Evolutionary conservation across 495 filamentous ascomycete species (phyloP), one percentile per base, ranked within the genome.

Genomic region (Talaromyces proteolyticus): DNA sequence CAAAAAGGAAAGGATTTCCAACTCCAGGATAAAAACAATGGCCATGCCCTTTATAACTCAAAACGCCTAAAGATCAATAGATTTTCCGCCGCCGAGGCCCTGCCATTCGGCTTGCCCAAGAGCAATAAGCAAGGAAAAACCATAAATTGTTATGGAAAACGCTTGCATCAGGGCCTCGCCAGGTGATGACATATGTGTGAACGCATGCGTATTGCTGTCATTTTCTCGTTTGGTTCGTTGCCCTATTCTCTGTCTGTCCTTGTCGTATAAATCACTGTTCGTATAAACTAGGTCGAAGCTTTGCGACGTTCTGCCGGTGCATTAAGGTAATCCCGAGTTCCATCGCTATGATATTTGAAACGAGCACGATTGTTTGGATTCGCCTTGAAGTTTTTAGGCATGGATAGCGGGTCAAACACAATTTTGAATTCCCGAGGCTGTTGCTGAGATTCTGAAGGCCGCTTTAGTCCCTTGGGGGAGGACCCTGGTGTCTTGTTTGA

Each of bases 331-430:
- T 22, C 14, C n/a, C 52, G 23, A 3, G 49, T 49, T 8, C 61
- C 61, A 16, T 26, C 14, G 1, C 19, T 7, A 25, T 48, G 47
- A 34, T 47, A 18, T 25, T 49, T n/a, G 51, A 54, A 67, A 19
- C 60, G 52, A 37, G 42, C 57, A 42, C 63, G 59, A 17, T 63
- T 66, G 8, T 60, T 50, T 3, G 62, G 62, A 22, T 67, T 64
- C 37, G 54, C 54, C 16, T 55, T 47, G 40, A 65, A 64, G 3
- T 47, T 19, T n/a, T 16, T 8, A 12, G 63, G 59, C 5, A 57
- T 48, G 4, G 29, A 47, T 3, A 37, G 23, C 1, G 58, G 44
- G 25, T 51, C 22, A 12, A 57, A 58, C 6, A 48, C 39, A 23
- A 59, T 55, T 1, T n/a, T 16, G 17, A 47, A n/a, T n/a, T n/a